Base-by-base conservation (phyloP, 192 early-diverging fungal genomes). In the Coemansia sp. region DNA sequence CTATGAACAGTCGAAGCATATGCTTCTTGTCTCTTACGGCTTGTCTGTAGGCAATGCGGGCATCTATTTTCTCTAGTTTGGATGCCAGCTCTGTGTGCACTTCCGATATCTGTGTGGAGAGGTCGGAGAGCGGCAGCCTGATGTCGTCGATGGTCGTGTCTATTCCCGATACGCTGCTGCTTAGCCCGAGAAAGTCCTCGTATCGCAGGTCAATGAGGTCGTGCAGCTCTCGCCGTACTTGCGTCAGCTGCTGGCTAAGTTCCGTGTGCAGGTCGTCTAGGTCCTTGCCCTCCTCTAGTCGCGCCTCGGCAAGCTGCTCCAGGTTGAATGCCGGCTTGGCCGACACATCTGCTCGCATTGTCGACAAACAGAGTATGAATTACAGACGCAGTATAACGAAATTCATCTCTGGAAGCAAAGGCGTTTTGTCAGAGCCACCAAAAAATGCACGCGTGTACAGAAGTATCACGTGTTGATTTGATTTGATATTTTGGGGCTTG, bases 181-280 rank as follows among this genome's bases (percentile, higher is more conserved):
- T 72, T 23, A 80, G 69, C 0, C 65, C 69, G 6, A 80, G 62
- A 64, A 80, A 75, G 62, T 80, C 77, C 37, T 71, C 69, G 60
- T 80, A 75, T 14, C 69, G 65, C 13, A 60, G 14, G 61, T 66
- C 61, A 43, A 80, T 75, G 8, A 80, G 66, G 45, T 52, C 57
- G 34, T 69, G 59, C 16, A 80, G 63, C 55, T 71, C 61, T 16
- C 45, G 56, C 1, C 69, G 72, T 6, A 72, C 41, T 14, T 42
- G 26, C 7, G 41, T 60, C 6, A 68, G 65, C 43, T 64, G 60
- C n/a, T 35, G 28, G 33, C 62, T 62, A 5, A 80, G 77, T 38
- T 80, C 77, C 12, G 33, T 21, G 23, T 75, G 65, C 20, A 80
- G 12, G 33, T 48, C 64, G 34, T 28, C 34, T 6, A 80, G 52